Percentiles rank a stretch among this genome's conserved stretches.
Evolutionary conservation across 148 eudicot species (phyloP).

Genomic region (Nepenthes mirabilis): DNA sequence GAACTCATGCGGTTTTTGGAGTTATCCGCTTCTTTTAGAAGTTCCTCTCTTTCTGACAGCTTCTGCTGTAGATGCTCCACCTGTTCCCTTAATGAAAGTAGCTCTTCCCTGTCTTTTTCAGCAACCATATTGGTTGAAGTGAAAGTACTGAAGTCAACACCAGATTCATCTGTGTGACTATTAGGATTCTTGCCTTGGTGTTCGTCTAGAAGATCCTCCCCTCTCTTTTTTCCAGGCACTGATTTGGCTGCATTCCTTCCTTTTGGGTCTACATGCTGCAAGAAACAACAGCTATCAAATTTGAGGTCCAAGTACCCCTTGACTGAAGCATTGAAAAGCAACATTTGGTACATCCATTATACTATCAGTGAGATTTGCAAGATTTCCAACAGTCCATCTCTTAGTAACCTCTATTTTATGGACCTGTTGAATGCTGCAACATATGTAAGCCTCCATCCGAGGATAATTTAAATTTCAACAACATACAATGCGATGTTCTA

Average conservation of each 20-base stretch:
- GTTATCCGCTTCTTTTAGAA: slow-evolving; percentile 43
- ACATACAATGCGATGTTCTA: too few relatives aligned
- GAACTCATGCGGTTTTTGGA: slow-evolving; percentile 38
- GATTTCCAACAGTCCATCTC: too few relatives aligned
- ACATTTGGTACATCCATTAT: neutral
- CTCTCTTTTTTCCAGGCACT: slow-evolving; percentile 38
- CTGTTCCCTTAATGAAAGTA: slow-evolving; percentile 55
- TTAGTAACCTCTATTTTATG: too few relatives aligned
- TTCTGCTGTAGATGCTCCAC: slow-evolving; percentile 56
- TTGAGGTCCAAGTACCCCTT: slow-evolving; percentile 1
- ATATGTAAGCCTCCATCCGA: too few relatives aligned
- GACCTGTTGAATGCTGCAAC: too few relatives aligned
- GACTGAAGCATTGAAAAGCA: neutral
- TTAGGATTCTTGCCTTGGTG: slow-evolving; percentile 27
- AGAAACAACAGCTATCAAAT: slow-evolving; percentile 11
- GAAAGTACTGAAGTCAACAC: slow-evolving; percentile 28
- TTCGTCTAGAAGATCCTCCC: slow-evolving; percentile 36
- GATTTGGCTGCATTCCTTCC: slow-evolving; percentile 50
- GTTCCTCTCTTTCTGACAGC: slow-evolving; percentile 68
- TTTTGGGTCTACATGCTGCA: slow-evolving; percentile 31
- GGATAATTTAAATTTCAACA: too few relatives aligned
- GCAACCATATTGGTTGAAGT: slow-evolving; percentile 33
- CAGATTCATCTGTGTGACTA: slow-evolving; percentile 27
- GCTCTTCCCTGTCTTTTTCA: slow-evolving; percentile 58
- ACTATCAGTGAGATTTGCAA: too few relatives aligned